A percentile compares a stretch with the other conserved stretches of the same genome.
Evolutionary conservation across 176 grass and related monocot genomes (phyloP).

Genomic region (maize (Zea mays)): DNA sequence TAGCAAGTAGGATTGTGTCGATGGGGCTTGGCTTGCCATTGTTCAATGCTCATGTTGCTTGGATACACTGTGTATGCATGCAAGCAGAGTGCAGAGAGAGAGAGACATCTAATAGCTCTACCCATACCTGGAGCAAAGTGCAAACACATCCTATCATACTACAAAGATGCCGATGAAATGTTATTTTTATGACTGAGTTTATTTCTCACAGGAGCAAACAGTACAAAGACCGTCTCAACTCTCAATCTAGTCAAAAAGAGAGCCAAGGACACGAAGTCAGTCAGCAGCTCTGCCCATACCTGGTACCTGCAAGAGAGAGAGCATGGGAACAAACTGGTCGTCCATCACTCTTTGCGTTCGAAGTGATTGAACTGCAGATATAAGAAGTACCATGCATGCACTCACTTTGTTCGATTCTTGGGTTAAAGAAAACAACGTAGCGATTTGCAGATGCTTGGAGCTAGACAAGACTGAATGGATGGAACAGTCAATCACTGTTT

Average conservation of each 20-base stretch:
- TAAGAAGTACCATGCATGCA: neutral
- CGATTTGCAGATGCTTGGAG: neutral
- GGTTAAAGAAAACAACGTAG: neutral
- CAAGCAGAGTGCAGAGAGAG: neutral
- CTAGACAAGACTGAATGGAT: neutral
- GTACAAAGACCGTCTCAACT: neutral
- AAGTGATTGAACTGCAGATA: slow-evolving; percentile 12
- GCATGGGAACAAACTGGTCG: slow-evolving; percentile 37
- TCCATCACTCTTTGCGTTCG: slow-evolving; percentile 31
- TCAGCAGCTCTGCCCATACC: slow-evolving; percentile 40
- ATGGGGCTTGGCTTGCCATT: neutral
- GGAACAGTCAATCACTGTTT: slow-evolving; percentile 18
- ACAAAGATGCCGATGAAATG: neutral
- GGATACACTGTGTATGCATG: neutral
- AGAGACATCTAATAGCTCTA: neutral
- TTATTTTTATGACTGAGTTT: neutral
- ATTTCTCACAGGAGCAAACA: neutral
- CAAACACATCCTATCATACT: neutral
- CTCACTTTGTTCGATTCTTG: slow-evolving; percentile 20
- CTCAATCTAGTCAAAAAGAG: slow-evolving; percentile 29
- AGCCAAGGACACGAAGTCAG: slow-evolving; percentile 35
- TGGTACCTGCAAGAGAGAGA: slow-evolving; percentile 21
- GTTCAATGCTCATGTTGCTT: neutral
- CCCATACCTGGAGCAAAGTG: neutral
- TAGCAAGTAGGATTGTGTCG: too few relatives aligned